A percentile compares a stretch with the other conserved stretches of the same genome.
Conservation (phyloP, 2,329 filamentous ascomycete species). For the Malbranchea cinnamomea region DNA sequence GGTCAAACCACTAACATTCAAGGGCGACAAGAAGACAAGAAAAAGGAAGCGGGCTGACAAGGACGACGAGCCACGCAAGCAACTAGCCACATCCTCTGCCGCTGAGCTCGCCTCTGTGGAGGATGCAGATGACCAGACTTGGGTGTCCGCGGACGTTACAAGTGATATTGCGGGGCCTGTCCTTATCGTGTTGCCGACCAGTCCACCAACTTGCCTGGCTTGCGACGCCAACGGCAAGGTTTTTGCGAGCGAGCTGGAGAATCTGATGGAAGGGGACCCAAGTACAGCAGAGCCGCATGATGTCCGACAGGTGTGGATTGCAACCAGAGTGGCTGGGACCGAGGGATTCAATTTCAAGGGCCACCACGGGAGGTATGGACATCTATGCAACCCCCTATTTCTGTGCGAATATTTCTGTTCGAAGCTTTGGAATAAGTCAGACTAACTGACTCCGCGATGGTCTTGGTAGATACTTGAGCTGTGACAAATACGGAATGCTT, state of each 20-base stretch:
- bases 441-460: conserved; percentile 1
- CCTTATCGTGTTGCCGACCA: conserved; percentile 66
- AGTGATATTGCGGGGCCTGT: conserved; percentile 69
- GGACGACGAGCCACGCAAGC: conserved; percentile 31
- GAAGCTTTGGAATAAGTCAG: too few relatives aligned
- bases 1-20: conserved; percentile 80
- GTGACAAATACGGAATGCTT: conserved; percentile 68
- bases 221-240: conserved; percentile 79
- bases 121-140: conserved; percentile 58
- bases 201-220: conserved; percentile 58
- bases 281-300: conserved; percentile 88
- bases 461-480: conserved; percentile 56
- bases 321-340: conserved; percentile 66
- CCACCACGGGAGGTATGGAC: conserved; percentile 59
- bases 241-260: conserved; percentile 69
- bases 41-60: conserved; percentile 65
- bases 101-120: conserved; percentile 13
- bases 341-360: conserved; percentile 77
- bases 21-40: conserved; percentile 90
- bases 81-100: conserved; percentile 24
- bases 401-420: not conserved
- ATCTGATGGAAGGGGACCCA: conserved; percentile 70
- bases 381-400: not conserved
- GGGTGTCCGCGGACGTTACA: conserved; percentile 69
- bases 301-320: conserved; percentile 90